Conservation (phyloP, 75 land plant species). For the Pinus tabuliformis region DNA sequence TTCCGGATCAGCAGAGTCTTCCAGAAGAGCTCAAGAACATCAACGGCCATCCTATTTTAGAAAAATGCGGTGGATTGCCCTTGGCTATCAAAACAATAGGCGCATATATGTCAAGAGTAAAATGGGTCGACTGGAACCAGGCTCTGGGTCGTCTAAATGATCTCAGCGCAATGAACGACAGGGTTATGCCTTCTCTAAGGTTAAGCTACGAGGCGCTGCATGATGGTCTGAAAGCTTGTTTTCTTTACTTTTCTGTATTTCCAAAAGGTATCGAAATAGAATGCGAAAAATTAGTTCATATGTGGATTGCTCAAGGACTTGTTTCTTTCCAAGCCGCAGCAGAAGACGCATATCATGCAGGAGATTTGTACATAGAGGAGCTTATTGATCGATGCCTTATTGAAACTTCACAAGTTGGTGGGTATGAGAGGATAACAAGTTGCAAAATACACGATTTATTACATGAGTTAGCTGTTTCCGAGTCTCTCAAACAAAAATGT, state of each 20-base stretch:
- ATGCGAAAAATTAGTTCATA: neutral
- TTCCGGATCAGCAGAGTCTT: neutral
- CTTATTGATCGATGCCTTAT: neutral
- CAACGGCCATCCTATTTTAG: too few species aligned
- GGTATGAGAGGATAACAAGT: neutral
- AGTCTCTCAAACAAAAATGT: too few species aligned
- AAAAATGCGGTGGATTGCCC: too few species aligned
- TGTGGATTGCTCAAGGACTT: neutral
- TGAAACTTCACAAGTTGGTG: neutral
- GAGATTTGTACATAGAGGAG: neutral
- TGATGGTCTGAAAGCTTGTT: neutral
- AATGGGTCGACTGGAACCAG: too few species aligned
- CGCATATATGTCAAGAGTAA: too few species aligned
- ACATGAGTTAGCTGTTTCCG: neutral
- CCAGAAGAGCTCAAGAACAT: too few species aligned
- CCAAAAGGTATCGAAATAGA: neutral
- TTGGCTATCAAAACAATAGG: too few species aligned
- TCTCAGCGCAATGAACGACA: too few species aligned
- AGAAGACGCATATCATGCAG: neutral
- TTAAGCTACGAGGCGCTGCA: neutral
- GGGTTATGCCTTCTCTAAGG: too few species aligned
- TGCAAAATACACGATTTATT: too few species aligned
- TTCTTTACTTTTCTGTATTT: neutral
- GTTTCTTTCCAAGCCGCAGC: too few species aligned
- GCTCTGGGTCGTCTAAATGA: too few species aligned